phyloP scores from a whole-genome alignment of 768 basidiomycete species.

The Mycena metata region DNA sequence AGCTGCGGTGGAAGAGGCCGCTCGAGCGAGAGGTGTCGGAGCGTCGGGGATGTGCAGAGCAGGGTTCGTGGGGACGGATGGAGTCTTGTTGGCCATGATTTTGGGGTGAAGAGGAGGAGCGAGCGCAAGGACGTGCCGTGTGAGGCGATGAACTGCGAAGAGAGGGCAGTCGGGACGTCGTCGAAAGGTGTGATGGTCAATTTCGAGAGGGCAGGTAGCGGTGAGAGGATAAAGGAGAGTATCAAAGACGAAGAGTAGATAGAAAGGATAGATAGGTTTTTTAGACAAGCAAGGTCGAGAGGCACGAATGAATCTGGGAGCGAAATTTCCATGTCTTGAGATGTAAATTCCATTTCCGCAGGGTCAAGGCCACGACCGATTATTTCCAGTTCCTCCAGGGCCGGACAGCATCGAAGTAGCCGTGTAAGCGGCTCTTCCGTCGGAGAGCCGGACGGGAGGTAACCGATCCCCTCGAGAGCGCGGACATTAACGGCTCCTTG shows the following conservation, averaged over 20 bases:
- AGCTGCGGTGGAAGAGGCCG: slow-evolving; percentile 70
- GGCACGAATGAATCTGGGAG: slow-evolving; percentile 55
- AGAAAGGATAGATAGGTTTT: slow-evolving; percentile 72
- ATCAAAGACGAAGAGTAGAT: slow-evolving; percentile 77
- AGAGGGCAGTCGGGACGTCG: slow-evolving; percentile 70
- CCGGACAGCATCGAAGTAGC: slow-evolving; percentile 66
- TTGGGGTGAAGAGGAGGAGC: slow-evolving; percentile 76
- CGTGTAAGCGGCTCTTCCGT: slow-evolving; percentile 71
- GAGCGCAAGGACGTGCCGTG: slow-evolving; percentile 74
- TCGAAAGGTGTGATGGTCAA: slow-evolving; percentile 82
- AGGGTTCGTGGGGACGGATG: slow-evolving; percentile 67
- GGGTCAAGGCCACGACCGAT: slow-evolving; percentile 72
- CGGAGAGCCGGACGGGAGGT: slow-evolving; percentile 52
- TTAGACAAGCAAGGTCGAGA: slow-evolving; percentile 69
- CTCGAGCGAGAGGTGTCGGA: slow-evolving; percentile 82
- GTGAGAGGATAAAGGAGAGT: slow-evolving; percentile 66
- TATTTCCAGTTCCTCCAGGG: slow-evolving; percentile 75
- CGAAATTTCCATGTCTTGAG: slow-evolving; percentile 40
- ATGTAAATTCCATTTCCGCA: slow-evolving; percentile 58
- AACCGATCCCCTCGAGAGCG: slow-evolving; percentile 68
- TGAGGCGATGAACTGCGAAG: slow-evolving; percentile 67
- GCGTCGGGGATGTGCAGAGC: slow-evolving; percentile 63
- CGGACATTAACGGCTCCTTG: slow-evolving; percentile 65
- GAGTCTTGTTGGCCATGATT: slow-evolving; percentile 73
- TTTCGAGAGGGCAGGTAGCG: slow-evolving; percentile 73